Conservation (phyloP, 2,329 filamentous ascomycete genomes). For the Nothophoma quercina region DNA sequence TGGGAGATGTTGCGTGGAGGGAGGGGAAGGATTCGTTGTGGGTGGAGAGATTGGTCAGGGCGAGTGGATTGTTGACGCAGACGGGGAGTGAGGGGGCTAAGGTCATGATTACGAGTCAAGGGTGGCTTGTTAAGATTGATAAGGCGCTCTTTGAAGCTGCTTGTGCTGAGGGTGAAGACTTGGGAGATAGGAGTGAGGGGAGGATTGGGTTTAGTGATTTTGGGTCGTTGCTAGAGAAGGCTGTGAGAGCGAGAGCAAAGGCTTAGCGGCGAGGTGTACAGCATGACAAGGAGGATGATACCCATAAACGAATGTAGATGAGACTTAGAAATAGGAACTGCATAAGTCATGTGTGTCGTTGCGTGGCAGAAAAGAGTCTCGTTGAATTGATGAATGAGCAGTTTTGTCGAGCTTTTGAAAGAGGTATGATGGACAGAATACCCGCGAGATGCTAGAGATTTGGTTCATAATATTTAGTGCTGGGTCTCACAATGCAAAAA, state of each 20-base stretch:
- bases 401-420: too few relatives aligned
- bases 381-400: too few relatives aligned
- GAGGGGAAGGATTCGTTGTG: slow-evolving; percentile 54
- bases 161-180: slow-evolving; percentile 47
- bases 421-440: too few relatives aligned
- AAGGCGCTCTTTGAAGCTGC: slow-evolving; percentile 49
- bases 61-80: slow-evolving; percentile 49
- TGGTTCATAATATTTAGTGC: too few relatives aligned
- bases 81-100: slow-evolving; percentile 34
- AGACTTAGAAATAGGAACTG: too few relatives aligned
- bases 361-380: too few relatives aligned
- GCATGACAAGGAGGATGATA: slow-evolving; percentile 7
- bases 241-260: slow-evolving; percentile 35
- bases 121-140: slow-evolving; percentile 54
- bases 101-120: slow-evolving; percentile 53
- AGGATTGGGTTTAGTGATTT: slow-evolving; percentile 49
- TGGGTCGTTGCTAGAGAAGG: slow-evolving; percentile 48
- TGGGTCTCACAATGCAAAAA: too few relatives aligned
- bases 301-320: not conserved
- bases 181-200: slow-evolving; percentile 36
- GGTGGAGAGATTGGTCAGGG: slow-evolving; percentile 54
- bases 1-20: slow-evolving; percentile 51
- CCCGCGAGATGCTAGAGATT: too few relatives aligned
- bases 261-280: slow-evolving; percentile 1
- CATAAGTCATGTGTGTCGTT: too few relatives aligned